phyloP scores from a whole-genome alignment of 129 eudicot genomes.

The Kitagawia praeruptora region DNA sequence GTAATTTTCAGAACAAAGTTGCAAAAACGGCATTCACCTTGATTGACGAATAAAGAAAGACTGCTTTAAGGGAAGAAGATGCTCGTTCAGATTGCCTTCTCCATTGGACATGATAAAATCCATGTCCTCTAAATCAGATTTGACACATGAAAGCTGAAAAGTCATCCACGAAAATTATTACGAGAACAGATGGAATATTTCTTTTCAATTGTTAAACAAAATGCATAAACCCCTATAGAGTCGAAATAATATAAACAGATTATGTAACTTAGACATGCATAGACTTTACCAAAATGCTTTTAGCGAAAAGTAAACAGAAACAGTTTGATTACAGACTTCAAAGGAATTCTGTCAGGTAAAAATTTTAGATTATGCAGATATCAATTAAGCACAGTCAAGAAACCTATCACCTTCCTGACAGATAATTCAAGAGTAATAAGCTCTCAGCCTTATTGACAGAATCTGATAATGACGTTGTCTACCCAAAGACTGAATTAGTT shows the following conservation, averaged over 20 bases:
- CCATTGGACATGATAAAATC: constrained; percentile 76
- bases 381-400: background rate
- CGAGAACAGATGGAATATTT: constrained; percentile 2
- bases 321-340: background rate
- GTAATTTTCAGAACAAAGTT: background rate
- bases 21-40: constrained; percentile 36
- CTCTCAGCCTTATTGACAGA: background rate
- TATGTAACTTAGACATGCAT: background rate
- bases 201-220: background rate
- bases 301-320: background rate
- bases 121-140: constrained; percentile 83
- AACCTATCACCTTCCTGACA: background rate
- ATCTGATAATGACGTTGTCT: background rate
- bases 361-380: background rate
- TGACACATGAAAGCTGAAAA: constrained; percentile 68
- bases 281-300: background rate
- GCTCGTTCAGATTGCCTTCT: constrained; percentile 80
- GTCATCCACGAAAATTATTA: constrained; percentile 8
- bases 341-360: background rate
- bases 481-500: background rate
- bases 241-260: background rate
- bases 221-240: background rate
- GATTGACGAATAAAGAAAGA: constrained; percentile 67
- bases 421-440: background rate
- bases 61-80: constrained; percentile 68